Percentiles rank a stretch among this genome's conserved stretches.
Conservation (phyloP, 441 rosid genomes). For the Populus tomentosa region DNA sequence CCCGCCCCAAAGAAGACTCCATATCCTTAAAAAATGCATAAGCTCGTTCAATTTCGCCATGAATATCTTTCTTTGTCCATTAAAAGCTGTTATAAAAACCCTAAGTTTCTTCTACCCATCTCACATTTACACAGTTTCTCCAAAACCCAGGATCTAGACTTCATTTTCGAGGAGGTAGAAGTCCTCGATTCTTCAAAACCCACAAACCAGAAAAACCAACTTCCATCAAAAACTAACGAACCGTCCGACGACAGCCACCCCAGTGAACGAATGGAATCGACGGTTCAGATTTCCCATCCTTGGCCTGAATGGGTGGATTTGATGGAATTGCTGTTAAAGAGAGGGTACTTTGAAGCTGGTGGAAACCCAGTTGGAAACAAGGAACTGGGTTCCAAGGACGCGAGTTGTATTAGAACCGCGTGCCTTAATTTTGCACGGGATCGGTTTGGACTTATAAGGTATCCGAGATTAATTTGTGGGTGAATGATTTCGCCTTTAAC, state of each 20-base stretch:
- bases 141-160: slow-evolving; percentile 17
- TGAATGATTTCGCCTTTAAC: not conserved
- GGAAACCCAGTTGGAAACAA: slow-evolving; percentile 32
- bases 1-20: not conserved
- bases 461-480: not conserved
- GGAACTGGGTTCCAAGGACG: slow-evolving; percentile 44
- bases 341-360: slow-evolving; percentile 48
- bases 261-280: slow-evolving; percentile 9
- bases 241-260: not conserved
- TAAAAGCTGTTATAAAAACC: not conserved
- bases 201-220: slow-evolving; percentile 7
- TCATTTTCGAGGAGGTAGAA: slow-evolving; percentile 22
- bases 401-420: slow-evolving; percentile 59
- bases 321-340: slow-evolving; percentile 51
- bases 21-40: slow-evolving; percentile 20
- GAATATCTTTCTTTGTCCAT: slow-evolving; percentile 16
- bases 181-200: slow-evolving; percentile 27
- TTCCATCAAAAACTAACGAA: slow-evolving; percentile 3
- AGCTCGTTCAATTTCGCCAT: slow-evolving; percentile 23
- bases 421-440: slow-evolving; percentile 79
- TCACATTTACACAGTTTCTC: slow-evolving; percentile 28
- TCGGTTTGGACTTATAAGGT: slow-evolving; percentile 61
- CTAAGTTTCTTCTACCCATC: slow-evolving; percentile 13
- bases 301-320: slow-evolving; percentile 81
- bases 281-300: slow-evolving; percentile 47